A percentile compares a stretch with the other conserved stretches of the same genome.
Evolutionary conservation across 371 early-diverging fungal species (phyloP).

Genomic region (Dinochytrium kinnereticum): DNA sequence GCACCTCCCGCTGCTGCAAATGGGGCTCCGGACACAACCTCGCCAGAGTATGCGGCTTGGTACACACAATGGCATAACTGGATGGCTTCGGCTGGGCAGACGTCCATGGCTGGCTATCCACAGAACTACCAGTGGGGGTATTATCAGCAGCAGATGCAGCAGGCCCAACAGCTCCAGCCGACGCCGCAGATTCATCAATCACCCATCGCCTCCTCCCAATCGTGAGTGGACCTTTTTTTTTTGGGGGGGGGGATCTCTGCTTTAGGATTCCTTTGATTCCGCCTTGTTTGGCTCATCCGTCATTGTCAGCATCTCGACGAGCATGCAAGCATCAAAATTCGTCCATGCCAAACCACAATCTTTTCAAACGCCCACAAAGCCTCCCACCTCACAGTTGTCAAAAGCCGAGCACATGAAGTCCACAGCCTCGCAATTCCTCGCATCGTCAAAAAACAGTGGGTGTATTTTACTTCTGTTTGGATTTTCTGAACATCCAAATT

Average conservation of each 20-base stretch:
- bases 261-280: too few relatives aligned
- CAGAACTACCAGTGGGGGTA: not conserved
- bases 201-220: too few relatives aligned
- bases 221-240: too few relatives aligned
- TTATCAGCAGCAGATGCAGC: conserved; percentile 20
- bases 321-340: too few relatives aligned
- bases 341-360: not conserved
- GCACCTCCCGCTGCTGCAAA: not conserved
- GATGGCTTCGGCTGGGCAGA: not conserved
- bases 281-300: too few relatives aligned
- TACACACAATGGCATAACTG: conserved; percentile 19
- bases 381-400: conserved; percentile 6
- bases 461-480: not conserved
- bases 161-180: conserved; percentile 16
- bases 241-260: too few relatives aligned
- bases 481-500: not conserved
- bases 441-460: conserved; percentile 26
- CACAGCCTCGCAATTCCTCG: conserved; percentile 29
- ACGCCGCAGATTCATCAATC: too few relatives aligned
- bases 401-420: conserved; percentile 21
- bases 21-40: conserved; percentile 20
- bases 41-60: conserved; percentile 33
- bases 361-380: conserved; percentile 1
- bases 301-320: too few relatives aligned
- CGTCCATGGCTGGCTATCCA: not conserved